These are phyloP conservation scores for Candida nitratophila DNA, from an alignment of 805 yeast genomes.

Conservation along the genomic window DNA sequence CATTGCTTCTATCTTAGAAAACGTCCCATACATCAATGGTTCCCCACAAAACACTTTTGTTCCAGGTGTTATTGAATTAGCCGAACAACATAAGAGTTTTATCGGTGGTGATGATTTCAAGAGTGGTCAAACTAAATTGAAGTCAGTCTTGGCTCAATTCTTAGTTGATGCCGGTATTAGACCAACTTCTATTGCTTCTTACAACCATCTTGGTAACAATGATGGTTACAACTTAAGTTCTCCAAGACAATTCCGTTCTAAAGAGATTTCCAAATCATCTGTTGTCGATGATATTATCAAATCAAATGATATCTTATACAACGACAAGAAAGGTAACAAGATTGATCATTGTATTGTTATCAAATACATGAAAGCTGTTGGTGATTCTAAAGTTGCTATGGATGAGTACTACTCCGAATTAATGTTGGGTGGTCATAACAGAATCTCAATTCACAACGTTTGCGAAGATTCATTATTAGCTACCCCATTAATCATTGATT, in stretches of 20 bases:
- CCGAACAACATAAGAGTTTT: conserved; percentile 66
- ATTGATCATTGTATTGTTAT: conserved; percentile 95
- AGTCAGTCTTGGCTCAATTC: conserved; percentile 94
- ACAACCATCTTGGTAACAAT: conserved; percentile 93
- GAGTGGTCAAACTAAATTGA: conserved; percentile 92
- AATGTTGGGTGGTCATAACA: conserved; percentile 97
- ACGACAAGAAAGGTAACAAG: conserved; percentile 65
- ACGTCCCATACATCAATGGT: conserved; percentile 87
- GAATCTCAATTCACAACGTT: conserved; percentile 88
- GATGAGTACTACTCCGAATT: conserved; percentile 95
- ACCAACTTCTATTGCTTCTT: conserved; percentile 90
- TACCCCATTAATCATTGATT: conserved; percentile 87
- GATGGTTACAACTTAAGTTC: conserved; percentile 91
- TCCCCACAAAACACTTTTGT: conserved; percentile 97
- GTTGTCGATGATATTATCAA: conserved; percentile 94
- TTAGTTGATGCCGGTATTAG: conserved; percentile 96
- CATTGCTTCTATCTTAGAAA: conserved; percentile 84
- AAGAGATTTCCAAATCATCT: conserved; percentile 88
- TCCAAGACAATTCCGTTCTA: conserved; percentile 89
- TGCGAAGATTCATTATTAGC: conserved; percentile 96
- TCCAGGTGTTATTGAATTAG: conserved; percentile 88
- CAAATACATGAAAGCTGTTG: conserved; percentile 90
- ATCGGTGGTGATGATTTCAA: conserved; percentile 98
- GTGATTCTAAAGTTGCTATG: conserved; percentile 97
- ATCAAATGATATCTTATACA: conserved; percentile 77